Conservation (phyloP, 2,329 filamentous ascomycete species). For the Sporothrix pallida region DNA sequence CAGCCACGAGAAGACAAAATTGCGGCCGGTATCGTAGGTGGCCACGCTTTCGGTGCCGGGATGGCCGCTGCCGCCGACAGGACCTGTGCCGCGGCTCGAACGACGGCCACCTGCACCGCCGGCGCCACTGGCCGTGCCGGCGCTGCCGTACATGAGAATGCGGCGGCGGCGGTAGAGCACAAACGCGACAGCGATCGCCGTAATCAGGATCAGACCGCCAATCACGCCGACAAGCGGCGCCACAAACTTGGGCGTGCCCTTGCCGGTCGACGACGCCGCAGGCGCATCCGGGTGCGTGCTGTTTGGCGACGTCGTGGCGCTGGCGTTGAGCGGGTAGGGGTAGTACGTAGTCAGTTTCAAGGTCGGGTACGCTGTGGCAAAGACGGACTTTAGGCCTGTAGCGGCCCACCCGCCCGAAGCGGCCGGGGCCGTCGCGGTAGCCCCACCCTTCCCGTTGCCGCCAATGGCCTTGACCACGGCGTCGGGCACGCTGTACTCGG, state of each 20-base stretch:
- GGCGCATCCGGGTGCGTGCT: conserved; percentile 41
- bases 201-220: conserved; percentile 62
- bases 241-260: conserved; percentile 61
- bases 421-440: conserved; percentile 69
- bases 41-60: conserved; percentile 46
- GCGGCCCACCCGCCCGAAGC: conserved; percentile 60
- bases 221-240: conserved; percentile 67
- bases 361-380: conserved; percentile 60
- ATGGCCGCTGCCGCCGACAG: conserved; percentile 11
- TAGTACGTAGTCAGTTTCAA: conserved; percentile 64
- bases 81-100: conserved; percentile 38
- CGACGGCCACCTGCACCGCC: conserved; percentile 12
- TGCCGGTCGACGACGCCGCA: conserved; percentile 36
- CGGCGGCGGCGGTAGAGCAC: conserved; percentile 60
- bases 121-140: conserved; percentile 4
- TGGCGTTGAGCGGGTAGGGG: conserved; percentile 57
- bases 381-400: conserved; percentile 57
- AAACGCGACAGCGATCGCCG: conserved; percentile 56
- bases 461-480: conserved; percentile 70
- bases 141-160: conserved; percentile 43
- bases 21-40: conserved; percentile 55
- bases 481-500: conserved; percentile 72
- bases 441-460: conserved; percentile 68
- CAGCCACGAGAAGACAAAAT: conserved; percentile 60
- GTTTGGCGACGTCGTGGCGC: conserved; percentile 14